Conservation (phyloP, 352 stramenopile species). For the Globisporangium middletonii region DNA sequence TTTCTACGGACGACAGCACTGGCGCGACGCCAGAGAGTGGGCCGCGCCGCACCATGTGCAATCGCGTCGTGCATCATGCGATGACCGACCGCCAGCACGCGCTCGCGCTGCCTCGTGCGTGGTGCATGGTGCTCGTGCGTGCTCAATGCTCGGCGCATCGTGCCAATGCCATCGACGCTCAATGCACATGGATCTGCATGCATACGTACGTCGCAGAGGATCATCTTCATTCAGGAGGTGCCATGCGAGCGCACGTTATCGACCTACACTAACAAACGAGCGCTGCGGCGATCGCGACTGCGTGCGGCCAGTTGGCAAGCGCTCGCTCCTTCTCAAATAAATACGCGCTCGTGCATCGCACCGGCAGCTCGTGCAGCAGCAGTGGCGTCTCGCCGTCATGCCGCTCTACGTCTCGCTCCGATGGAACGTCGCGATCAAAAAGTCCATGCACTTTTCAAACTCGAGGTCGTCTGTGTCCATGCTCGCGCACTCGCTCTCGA, state of each 20-base stretch:
- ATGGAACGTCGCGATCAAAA: constrained; percentile 71
- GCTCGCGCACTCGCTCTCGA: constrained; percentile 26
- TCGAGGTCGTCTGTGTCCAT: constrained; percentile 56
- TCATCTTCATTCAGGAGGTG: no score
- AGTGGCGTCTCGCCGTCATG: not conserved
- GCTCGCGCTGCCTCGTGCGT: not conserved
- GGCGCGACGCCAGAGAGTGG: not conserved
- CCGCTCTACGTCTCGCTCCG: constrained; percentile 27
- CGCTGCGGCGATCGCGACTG: no score
- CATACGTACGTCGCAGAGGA: no score
- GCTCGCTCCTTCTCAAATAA: constrained; percentile 9
- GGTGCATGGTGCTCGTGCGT: not conserved
- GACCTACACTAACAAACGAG: no score
- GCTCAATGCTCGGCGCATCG: not conserved
- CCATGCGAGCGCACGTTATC: no score
- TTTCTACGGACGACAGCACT: not conserved
- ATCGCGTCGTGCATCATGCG: not conserved
- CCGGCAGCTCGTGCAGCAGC: not conserved
- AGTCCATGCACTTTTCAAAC: constrained; percentile 80
- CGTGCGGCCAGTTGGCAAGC: no score
- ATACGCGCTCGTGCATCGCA: constrained; percentile 6
- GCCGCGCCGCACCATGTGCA: not conserved
- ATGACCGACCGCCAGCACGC: not conserved
- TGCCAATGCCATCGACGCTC: no score
- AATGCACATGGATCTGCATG: no score